Conservation (phyloP, 805 yeast genomes). For the Pichia deserticola region DNA sequence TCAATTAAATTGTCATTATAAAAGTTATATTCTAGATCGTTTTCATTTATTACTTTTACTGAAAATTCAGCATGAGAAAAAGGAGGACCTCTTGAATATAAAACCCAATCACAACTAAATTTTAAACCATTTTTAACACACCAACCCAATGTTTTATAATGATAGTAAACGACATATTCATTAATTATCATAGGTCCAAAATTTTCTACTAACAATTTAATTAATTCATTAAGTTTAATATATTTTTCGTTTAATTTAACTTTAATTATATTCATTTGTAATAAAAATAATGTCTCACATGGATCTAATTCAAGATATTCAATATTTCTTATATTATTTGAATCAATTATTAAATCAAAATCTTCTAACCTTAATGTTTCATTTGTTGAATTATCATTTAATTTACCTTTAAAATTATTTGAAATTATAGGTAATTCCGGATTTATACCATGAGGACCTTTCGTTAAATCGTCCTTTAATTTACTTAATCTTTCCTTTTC, state of each 20-base stretch:
- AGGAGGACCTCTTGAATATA: constrained; percentile 91
- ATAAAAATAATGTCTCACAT: constrained; percentile 66
- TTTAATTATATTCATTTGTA: constrained; percentile 30
- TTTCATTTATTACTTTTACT: constrained; percentile 25
- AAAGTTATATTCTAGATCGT: neutral
- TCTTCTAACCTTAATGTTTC: constrained; percentile 30
- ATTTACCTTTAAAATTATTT: neutral
- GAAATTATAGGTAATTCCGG: constrained; percentile 1
- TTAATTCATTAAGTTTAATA: constrained; percentile 5
- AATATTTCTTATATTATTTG: constrained; percentile 20
- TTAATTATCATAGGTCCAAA: constrained; percentile 24
- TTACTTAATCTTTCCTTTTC: constrained; percentile 25
- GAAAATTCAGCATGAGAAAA: constrained; percentile 91
- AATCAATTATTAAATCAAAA: constrained; percentile 25
- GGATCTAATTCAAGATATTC: constrained; percentile 66
- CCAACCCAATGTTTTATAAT: constrained; percentile 88
- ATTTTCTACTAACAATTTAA: constrained; percentile 11
- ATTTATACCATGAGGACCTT: constrained; percentile 12
- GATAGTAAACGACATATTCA: constrained; percentile 72
- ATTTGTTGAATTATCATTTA: neutral
- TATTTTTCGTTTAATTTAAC: constrained; percentile 3
- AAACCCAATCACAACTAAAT: constrained; percentile 79
- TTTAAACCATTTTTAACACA: constrained; percentile 88
- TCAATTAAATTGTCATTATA: constrained; percentile 36
- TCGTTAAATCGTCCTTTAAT: constrained; percentile 15